A percentile compares a stretch with the other conserved stretches of the same genome.
Conservation (phyloP, 306 rosid genomes). For the Dalbergia oliveri region DNA sequence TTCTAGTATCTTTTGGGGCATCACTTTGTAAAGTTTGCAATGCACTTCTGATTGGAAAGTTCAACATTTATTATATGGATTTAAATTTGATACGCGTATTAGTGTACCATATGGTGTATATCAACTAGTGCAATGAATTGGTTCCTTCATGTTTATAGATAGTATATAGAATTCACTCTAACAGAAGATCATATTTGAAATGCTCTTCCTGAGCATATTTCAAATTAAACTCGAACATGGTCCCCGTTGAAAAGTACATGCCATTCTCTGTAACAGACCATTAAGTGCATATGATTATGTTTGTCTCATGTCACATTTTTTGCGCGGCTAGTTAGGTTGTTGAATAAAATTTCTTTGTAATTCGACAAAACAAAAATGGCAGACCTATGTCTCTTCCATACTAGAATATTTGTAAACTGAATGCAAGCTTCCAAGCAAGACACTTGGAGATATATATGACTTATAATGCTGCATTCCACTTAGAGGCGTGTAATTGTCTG, state of each 20-base stretch:
- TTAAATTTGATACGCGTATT: slow-evolving; percentile 5
- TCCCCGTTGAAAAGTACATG: background rate
- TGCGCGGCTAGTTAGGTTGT: slow-evolving; percentile 11
- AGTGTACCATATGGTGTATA: slow-evolving; percentile 2
- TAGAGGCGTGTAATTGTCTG: slow-evolving; percentile 3
- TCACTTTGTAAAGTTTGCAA: slow-evolving; percentile 12
- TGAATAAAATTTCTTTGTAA: slow-evolving; percentile 11
- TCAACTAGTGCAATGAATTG: background rate
- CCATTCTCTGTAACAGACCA: background rate
- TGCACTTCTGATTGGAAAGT: background rate
- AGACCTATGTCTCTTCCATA: slow-evolving; percentile 7
- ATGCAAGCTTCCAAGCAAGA: background rate
- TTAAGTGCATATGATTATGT: background rate
- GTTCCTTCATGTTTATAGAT: background rate
- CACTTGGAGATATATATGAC: background rate
- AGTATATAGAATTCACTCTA: background rate
- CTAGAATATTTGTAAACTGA: slow-evolving; percentile 1
- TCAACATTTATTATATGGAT: background rate
- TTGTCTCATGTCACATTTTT: slow-evolving; percentile 3
- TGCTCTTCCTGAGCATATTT: slow-evolving; percentile 8
- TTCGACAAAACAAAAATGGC: slow-evolving; percentile 27
- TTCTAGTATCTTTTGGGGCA: slow-evolving; percentile 6
- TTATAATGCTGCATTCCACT: background rate
- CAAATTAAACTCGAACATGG: slow-evolving; percentile 21
- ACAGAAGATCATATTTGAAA: slow-evolving; percentile 3